Conservation (phyloP, 805 yeast genomes). For the Cyberlindnera suaveolens region DNA sequence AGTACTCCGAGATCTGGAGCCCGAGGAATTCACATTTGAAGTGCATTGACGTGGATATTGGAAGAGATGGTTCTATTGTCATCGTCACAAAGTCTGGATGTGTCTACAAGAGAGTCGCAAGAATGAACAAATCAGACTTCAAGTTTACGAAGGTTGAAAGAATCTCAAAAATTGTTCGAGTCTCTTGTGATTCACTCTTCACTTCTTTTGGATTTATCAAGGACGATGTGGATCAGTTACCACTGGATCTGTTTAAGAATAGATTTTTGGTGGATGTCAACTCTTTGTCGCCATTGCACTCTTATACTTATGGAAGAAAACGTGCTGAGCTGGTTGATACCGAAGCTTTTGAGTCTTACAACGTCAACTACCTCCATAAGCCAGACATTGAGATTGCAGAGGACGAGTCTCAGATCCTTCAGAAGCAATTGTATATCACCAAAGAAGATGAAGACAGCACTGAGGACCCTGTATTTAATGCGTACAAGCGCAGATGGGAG, state of each 20-base stretch:
- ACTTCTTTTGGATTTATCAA: conserved; percentile 61
- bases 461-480: conserved; percentile 15
- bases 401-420: conserved; percentile 10
- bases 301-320: conserved; percentile 12
- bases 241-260: conserved; percentile 44
- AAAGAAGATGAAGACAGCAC: conserved; percentile 1
- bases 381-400: conserved; percentile 11
- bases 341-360: conserved; percentile 5
- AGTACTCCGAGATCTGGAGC: conserved; percentile 50
- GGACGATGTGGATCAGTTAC: conserved; percentile 55
- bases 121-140: conserved; percentile 24
- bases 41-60: conserved; percentile 62
- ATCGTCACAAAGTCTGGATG: conserved; percentile 67
- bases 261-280: conserved; percentile 47
- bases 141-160: conserved; percentile 51
- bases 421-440: conserved; percentile 6
- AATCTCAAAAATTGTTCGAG: conserved; percentile 54
- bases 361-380: conserved; percentile 14
- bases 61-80: conserved; percentile 62
- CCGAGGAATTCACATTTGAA: conserved; percentile 51
- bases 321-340: conserved; percentile 13
- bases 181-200: conserved; percentile 60
- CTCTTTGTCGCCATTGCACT: conserved; percentile 39
- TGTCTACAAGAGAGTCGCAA: conserved; percentile 35
- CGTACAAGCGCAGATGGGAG: conserved; percentile 20